Evolutionary conservation across 2,329 filamentous ascomycete species (phyloP).

Genomic region (Teratosphaeria nubilosa): DNA sequence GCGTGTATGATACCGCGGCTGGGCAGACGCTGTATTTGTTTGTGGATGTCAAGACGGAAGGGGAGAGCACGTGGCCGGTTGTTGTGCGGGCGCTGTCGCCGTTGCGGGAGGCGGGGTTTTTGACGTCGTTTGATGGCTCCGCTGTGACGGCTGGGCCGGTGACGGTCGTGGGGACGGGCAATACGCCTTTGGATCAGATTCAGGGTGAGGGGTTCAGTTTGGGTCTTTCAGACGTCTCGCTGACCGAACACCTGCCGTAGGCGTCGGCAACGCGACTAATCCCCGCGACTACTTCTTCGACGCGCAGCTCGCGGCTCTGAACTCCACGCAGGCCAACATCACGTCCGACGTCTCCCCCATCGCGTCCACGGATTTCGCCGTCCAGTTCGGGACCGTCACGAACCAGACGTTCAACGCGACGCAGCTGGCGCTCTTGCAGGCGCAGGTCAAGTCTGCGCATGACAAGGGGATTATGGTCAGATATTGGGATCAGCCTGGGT

Average conservation of each 20-base stretch:
- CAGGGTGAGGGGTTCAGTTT: background rate
- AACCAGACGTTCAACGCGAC: conserved; percentile 31
- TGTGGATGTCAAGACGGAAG: conserved; percentile 53
- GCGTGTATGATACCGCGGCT: conserved; percentile 48
- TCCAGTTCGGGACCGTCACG: conserved; percentile 30
- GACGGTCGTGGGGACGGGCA: conserved; percentile 49
- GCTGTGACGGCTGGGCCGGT: conserved; percentile 40
- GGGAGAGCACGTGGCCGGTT: conserved; percentile 44
- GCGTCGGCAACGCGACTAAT: background rate
- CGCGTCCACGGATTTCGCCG: conserved; percentile 42
- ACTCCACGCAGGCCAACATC: conserved; percentile 33
- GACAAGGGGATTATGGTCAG: conserved; percentile 48
- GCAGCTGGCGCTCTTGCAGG: conserved; percentile 41
- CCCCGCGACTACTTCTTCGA: conserved; percentile 48
- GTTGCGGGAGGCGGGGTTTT: conserved; percentile 42
- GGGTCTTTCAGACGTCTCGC: background rate
- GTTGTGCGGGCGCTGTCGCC: conserved; percentile 49
- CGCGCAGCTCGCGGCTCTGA: conserved; percentile 40
- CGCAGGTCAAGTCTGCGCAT: conserved; percentile 45
- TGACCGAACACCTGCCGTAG: background rate
- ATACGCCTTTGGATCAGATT: conserved; percentile 9
- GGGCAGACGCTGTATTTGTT: conserved; percentile 54
- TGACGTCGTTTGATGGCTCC: conserved; percentile 42
- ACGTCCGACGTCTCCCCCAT: conserved; percentile 42
- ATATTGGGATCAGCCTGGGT: conserved; percentile 55